Conservation (phyloP, 2,329 filamentous ascomycete genomes). For the Trichoderma sp. region DNA sequence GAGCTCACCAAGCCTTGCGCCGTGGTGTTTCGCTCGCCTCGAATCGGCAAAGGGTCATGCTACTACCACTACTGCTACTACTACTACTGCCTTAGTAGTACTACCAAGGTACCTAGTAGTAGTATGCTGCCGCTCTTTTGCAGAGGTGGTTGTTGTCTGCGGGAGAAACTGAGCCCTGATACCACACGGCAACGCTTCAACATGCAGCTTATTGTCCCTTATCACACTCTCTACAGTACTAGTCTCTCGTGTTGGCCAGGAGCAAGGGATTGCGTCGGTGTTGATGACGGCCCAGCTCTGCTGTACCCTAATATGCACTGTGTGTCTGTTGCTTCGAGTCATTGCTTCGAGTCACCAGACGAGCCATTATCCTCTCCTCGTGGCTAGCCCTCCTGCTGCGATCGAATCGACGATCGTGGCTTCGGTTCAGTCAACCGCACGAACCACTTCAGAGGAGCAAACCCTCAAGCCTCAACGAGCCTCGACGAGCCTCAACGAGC, state of each 20-base stretch:
- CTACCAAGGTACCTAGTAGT: too few relatives aligned
- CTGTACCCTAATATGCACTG: too few relatives aligned
- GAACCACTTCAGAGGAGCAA: not conserved
- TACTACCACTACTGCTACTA: not conserved
- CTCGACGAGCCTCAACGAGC: too few relatives aligned
- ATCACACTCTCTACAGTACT: not conserved
- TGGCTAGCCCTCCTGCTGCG: not conserved
- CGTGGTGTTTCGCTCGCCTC: not conserved
- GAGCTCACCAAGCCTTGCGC: not conserved
- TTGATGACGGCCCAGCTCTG: not conserved
- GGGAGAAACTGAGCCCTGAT: not conserved
- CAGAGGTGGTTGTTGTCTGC: not conserved
- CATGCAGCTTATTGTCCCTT: constrained; percentile 3
- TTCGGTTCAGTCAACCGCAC: not conserved
- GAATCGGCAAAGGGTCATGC: not conserved
- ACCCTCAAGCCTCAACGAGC: not conserved
- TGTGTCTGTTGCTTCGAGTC: not conserved
- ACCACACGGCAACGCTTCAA: not conserved
- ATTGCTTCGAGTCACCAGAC: not conserved
- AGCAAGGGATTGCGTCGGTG: not conserved
- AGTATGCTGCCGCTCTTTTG: too few relatives aligned
- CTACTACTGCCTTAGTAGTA: too few relatives aligned
- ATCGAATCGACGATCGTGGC: not conserved
- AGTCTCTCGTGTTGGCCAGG: not conserved
- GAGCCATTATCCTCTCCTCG: too few relatives aligned